These are phyloP conservation scores for Candida saitoana DNA, from an alignment of 805 yeast genomes.

Conservation along the genomic window DNA sequence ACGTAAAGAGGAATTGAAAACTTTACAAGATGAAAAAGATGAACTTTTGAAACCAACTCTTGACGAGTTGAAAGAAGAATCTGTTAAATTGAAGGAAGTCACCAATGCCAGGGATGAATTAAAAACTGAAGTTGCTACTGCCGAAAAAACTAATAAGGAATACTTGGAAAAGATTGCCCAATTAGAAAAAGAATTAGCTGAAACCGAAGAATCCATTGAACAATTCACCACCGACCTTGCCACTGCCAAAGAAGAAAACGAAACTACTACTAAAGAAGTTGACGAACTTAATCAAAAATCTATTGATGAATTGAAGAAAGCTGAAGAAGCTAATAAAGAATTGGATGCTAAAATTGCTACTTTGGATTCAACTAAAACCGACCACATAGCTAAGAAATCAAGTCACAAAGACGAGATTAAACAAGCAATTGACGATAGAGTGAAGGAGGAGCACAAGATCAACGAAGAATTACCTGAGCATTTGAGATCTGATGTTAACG, in stretches of 20 bases:
- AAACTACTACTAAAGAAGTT: conserved; percentile 35
- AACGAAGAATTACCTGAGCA: conserved; percentile 52
- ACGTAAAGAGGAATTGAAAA: conserved; percentile 44
- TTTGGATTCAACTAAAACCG: conserved; percentile 37
- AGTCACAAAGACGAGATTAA: conserved; percentile 32
- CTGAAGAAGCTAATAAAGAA: conserved; percentile 25
- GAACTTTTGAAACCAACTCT: conserved; percentile 51
- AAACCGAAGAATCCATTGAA: conserved; percentile 36
- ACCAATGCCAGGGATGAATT: conserved; percentile 46
- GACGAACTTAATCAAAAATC: conserved; percentile 28
- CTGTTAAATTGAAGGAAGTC: conserved; percentile 46
- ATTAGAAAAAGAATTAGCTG: conserved; percentile 41
- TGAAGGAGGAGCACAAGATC: conserved; percentile 47
- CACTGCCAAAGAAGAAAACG: conserved; percentile 33
- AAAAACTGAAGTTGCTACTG: conserved; percentile 40
- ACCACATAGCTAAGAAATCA: conserved; percentile 32
- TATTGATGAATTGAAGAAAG: conserved; percentile 21
- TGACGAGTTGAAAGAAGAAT: conserved; percentile 49
- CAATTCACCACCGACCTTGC: conserved; percentile 29
- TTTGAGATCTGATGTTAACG: conserved; percentile 35
- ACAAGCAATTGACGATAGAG: conserved; percentile 26
- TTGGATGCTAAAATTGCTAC: conserved; percentile 42
- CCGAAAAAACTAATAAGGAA: conserved; percentile 44
- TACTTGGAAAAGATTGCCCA: conserved; percentile 41
- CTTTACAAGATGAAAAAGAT: conserved; percentile 51